Evolutionary conservation across 192 early-diverging fungal species (phyloP).

Genomic region (Podila verticillata): DNA sequence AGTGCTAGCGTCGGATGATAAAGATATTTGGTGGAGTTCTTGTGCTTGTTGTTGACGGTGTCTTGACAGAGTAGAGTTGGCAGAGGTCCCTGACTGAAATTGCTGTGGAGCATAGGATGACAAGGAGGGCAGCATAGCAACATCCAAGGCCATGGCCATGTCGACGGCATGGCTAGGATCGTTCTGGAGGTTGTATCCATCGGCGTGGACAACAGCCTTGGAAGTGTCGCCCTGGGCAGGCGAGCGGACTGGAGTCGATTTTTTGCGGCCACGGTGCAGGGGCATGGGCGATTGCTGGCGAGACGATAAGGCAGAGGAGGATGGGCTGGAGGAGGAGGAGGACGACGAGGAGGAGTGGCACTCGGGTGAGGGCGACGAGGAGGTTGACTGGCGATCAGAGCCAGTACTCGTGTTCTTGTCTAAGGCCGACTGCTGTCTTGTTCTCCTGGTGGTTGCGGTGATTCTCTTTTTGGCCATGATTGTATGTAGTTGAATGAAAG

Average conservation of each 20-base stretch:
- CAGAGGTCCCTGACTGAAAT: background rate
- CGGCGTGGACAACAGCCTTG: background rate
- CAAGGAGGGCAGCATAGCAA: background rate
- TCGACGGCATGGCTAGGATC: background rate
- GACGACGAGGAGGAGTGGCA: background rate
- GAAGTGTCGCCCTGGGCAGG: background rate
- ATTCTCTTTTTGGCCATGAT: slow-evolving; percentile 2
- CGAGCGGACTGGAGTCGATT: background rate
- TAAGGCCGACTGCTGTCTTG: slow-evolving; percentile 4
- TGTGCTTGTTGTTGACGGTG: background rate
- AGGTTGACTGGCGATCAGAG: background rate
- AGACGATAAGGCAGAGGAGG: background rate
- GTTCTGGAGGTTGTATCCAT: background rate
- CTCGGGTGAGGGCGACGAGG: background rate
- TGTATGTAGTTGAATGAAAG: background rate
- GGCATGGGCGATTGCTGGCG: slow-evolving; percentile 2
- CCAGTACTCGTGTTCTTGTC: background rate
- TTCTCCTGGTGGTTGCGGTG: background rate
- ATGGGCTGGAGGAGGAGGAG: background rate
- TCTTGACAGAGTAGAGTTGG: too few species aligned
- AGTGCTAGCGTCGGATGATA: background rate
- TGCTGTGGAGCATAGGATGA: background rate
- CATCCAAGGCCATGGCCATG: background rate
- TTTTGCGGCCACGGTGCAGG: slow-evolving; percentile 2
- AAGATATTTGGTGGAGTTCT: background rate